Conservation (phyloP, 345 rosid genomes). For the Anacardium occidentale region DNA sequence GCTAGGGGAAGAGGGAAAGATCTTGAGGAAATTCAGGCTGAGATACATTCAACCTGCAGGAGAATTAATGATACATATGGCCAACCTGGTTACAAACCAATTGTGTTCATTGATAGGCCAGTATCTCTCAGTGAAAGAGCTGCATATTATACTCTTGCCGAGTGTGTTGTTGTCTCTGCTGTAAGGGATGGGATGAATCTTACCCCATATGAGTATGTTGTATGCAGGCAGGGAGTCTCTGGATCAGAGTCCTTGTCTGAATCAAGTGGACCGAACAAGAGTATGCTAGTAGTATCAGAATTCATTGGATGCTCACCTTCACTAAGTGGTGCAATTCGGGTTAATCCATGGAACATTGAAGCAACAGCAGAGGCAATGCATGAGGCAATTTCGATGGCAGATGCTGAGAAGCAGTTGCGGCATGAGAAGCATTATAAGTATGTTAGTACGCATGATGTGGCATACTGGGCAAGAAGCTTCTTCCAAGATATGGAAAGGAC, state of each 20-base stretch:
- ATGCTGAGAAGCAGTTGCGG: slow-evolving; percentile 67
- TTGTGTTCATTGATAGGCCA: slow-evolving; percentile 63
- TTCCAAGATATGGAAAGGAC: slow-evolving; percentile 74
- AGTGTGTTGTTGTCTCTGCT: slow-evolving; percentile 73
- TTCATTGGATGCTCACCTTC: slow-evolving; percentile 90
- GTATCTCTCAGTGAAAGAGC: slow-evolving; percentile 56
- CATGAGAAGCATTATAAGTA: slow-evolving; percentile 95
- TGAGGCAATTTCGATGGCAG: slow-evolving; percentile 63
- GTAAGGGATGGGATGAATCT: slow-evolving; percentile 89
- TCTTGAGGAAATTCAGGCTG: slow-evolving; percentile 63
- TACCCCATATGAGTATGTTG: slow-evolving; percentile 68
- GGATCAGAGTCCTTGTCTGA: slow-evolving; percentile 35
- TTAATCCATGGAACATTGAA: slow-evolving; percentile 75
- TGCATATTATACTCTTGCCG: slow-evolving; percentile 68
- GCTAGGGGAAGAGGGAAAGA: slow-evolving; percentile 70
- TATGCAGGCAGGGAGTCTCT: slow-evolving; percentile 62
- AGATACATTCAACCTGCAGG: slow-evolving; percentile 54
- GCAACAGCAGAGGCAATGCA: slow-evolving; percentile 75
- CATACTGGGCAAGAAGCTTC: slow-evolving; percentile 75
- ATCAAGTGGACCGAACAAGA: slow-evolving; percentile 48
- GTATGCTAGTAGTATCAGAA: slow-evolving; percentile 77
- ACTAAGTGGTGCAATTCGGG: slow-evolving; percentile 71
- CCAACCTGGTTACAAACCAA: slow-evolving; percentile 58
- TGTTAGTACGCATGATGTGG: slow-evolving; percentile 71
- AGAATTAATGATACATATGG: slow-evolving; percentile 67